Conservation (phyloP, 2,329 filamentous ascomycete species). For the Fusarium sp. region DNA sequence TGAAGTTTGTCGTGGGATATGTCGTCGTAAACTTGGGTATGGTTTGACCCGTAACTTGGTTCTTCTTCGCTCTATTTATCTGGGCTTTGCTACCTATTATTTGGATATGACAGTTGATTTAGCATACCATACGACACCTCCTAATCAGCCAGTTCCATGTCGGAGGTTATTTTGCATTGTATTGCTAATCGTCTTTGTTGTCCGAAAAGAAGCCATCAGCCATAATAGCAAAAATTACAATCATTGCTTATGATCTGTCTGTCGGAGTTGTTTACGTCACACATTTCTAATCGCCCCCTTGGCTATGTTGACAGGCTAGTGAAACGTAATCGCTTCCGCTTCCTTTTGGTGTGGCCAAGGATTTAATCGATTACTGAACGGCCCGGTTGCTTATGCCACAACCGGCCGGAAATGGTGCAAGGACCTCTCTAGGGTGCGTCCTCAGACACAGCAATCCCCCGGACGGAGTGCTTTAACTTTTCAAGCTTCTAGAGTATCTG, state of each 20-base stretch:
- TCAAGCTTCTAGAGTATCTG: not conserved
- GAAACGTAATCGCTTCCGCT: not conserved
- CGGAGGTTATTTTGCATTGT: not conserved
- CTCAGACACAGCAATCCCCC: not conserved
- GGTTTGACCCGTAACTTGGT: not conserved
- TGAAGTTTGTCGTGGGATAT: not conserved
- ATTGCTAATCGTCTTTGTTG: not conserved
- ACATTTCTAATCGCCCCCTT: not conserved
- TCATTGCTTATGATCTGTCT: not conserved
- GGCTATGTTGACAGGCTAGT: not conserved
- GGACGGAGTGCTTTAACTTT: not conserved
- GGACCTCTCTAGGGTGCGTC: not conserved
- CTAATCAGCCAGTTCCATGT: not conserved
- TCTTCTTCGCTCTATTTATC: not conserved
- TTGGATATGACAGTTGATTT: not conserved
- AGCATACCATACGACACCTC: not conserved
- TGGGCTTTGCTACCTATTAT: not conserved
- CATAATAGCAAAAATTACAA: too few species aligned
- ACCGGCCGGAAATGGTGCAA: not conserved
- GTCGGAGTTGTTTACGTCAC: slow-evolving; percentile 1
- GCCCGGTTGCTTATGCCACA: not conserved
- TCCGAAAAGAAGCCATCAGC: too few species aligned
- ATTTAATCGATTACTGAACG: not conserved
- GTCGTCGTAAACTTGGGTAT: not conserved
- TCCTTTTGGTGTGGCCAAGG: too few species aligned